phyloP scores from a whole-genome alignment of 805 yeast species.

The Torulaspora indica region DNA sequence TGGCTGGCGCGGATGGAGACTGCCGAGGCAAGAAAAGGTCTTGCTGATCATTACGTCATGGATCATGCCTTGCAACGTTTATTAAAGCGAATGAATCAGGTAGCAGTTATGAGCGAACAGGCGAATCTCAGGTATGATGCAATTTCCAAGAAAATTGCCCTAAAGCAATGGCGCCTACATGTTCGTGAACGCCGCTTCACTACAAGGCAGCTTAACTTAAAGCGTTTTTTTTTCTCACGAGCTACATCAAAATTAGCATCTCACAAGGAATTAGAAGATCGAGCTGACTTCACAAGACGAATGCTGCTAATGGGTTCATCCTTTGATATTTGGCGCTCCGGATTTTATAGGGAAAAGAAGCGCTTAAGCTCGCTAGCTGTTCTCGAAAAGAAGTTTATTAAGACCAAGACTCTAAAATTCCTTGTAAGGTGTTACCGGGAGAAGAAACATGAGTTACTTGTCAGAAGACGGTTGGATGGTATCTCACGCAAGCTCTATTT shows the following conservation, averaged over 20 bases:
- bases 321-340: constrained; percentile 7
- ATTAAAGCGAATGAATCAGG: constrained; percentile 5
- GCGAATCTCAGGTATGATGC: background rate
- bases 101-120: background rate
- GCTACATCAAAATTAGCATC: constrained; percentile 7
- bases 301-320: constrained; percentile 7
- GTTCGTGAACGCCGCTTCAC: constrained; percentile 3
- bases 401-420: constrained; percentile 11
- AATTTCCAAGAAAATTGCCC: background rate
- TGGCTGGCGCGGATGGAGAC: constrained; percentile 19
- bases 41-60: constrained; percentile 27
- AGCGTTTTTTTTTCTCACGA: constrained; percentile 1
- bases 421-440: constrained; percentile 8
- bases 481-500: constrained; percentile 14
- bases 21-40: constrained; percentile 15
- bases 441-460: constrained; percentile 15
- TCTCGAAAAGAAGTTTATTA: constrained; percentile 12
- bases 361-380: constrained; percentile 1
- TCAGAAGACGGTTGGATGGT: constrained; percentile 4
- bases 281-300: constrained; percentile 13
- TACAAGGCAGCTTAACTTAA: background rate
- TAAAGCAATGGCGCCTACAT: constrained; percentile 4
- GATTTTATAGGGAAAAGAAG: background rate
- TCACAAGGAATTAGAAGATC: constrained; percentile 13
- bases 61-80: constrained; percentile 18